Evolutionary conservation across 202 grass and related monocot species (phyloP).

Genomic region (Brachypodium distachyon): DNA sequence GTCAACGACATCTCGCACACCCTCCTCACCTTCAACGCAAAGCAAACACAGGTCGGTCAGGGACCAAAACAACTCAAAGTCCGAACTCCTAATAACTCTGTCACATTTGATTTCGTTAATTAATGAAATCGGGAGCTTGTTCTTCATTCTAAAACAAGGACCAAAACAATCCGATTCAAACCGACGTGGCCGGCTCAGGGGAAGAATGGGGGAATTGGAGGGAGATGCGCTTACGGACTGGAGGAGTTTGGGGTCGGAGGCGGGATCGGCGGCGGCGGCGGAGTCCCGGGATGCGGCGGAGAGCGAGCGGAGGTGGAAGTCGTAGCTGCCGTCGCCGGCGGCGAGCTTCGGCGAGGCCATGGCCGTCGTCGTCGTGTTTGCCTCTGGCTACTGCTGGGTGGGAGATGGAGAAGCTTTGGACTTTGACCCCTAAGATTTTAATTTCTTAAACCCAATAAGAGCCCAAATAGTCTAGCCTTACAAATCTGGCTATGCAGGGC

Average conservation of each 20-base stretch:
- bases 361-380: constrained; percentile 2
- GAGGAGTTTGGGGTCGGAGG: constrained; percentile 75
- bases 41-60: neutral
- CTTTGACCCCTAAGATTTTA: too few relatives aligned
- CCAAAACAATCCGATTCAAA: neutral
- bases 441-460: too few relatives aligned
- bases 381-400: neutral
- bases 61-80: too few relatives aligned
- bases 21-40: constrained; percentile 44
- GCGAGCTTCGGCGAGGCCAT: constrained; percentile 38
- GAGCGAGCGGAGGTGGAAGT: constrained; percentile 88
- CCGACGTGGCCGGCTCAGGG: neutral
- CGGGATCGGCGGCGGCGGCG: constrained; percentile 45
- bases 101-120: too few relatives aligned
- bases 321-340: constrained; percentile 52
- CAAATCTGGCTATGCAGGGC: neutral
- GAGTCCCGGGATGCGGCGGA: constrained; percentile 74
- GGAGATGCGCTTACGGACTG: constrained; percentile 54
- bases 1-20: constrained; percentile 78
- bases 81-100: too few relatives aligned
- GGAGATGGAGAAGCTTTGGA: neutral
- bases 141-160: too few relatives aligned
- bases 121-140: too few relatives aligned
- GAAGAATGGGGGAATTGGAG: neutral
- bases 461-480: neutral